Base-by-base conservation (phyloP, 768 basidiomycete species). In the Termitomyces sp. region DNA sequence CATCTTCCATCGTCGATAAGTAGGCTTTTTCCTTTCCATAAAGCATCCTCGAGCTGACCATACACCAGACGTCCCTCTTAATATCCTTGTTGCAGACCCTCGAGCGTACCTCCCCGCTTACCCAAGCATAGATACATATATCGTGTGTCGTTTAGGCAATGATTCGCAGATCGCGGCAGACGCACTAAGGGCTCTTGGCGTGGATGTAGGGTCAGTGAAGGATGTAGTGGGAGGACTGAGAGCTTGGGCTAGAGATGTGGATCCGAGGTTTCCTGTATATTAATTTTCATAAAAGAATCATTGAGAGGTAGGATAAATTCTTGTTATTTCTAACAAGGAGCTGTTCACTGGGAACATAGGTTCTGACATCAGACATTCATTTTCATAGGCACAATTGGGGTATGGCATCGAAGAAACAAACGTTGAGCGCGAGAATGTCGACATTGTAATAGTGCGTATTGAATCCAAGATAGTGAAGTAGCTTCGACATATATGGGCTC, bases 101-200 rank as follows among this genome's bases (percentile, higher is more conserved):
- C 61, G 69, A n/a, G 63, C 71, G 1, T 70, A 76, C 53, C 50
- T 85, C n/a, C 65, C 74, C 6, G 39, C 61, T 3, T 61, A 67
- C 40, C 48, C 58, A 27, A 53, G 59, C 20, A 68, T 62, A 10
- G 69, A 76, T 9, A 75, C 76, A 6, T 85, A 85, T 59, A 74
- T 97, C 18, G 71, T 97, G 27, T 98, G 95, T 71, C 82, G 93
- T 32, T 76, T 93, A 22, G 95, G 96, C 5, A 98, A 98, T 66
- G 96, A 98, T 70, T 96, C 93, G 1, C 91, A 93, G 69, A 81
- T 92, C 20, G 96, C 95, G 32, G 94, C 86, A 0, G 77, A 85
- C 36, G 85, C 86, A 5, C 66, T 93, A 20, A 71, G 81, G 56
- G 67, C 65, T 18, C 74, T 72, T 8, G 64, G 67, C 48, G 65